phyloP scores from a whole-genome alignment of 139 green algal genomes.

The Volvox africanus region DNA sequence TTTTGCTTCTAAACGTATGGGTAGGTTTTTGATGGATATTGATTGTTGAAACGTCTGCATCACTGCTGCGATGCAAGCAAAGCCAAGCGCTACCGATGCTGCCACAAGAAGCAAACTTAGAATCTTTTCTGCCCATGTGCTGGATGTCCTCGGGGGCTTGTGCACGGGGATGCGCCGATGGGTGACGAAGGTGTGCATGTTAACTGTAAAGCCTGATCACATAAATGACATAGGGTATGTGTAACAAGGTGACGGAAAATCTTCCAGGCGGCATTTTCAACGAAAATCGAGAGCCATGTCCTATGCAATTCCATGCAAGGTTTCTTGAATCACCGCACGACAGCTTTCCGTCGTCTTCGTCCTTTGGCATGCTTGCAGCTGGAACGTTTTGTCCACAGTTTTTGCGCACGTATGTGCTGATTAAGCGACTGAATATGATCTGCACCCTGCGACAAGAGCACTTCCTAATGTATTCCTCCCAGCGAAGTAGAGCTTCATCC shows the following conservation, averaged over 20 bases:
- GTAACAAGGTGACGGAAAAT: too few relatives aligned
- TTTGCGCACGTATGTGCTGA: too few relatives aligned
- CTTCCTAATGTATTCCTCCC: neutral
- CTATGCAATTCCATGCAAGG: too few relatives aligned
- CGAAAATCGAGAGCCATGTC: too few relatives aligned
- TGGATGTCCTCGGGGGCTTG: neutral
- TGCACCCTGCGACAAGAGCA: neutral
- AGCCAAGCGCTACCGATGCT: neutral
- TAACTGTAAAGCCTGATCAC: too few relatives aligned
- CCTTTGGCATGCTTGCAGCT: too few relatives aligned
- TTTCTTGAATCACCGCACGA: neutral
- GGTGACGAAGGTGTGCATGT: neutral
- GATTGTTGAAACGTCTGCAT: slow-evolving; percentile 10
- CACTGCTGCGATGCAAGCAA: neutral
- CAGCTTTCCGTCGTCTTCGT: too few relatives aligned
- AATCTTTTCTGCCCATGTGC: neutral
- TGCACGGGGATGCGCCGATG: neutral
- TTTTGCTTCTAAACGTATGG: neutral
- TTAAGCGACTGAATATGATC: too few relatives aligned
- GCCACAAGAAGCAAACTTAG: neutral
- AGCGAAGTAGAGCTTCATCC: too few relatives aligned
- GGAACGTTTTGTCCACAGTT: too few relatives aligned
- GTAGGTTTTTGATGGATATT: neutral
- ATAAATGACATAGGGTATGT: too few relatives aligned
- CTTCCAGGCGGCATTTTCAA: too few relatives aligned